Base-by-base conservation (phyloP, 345 rosid genomes). In the Turritis glabra region DNA sequence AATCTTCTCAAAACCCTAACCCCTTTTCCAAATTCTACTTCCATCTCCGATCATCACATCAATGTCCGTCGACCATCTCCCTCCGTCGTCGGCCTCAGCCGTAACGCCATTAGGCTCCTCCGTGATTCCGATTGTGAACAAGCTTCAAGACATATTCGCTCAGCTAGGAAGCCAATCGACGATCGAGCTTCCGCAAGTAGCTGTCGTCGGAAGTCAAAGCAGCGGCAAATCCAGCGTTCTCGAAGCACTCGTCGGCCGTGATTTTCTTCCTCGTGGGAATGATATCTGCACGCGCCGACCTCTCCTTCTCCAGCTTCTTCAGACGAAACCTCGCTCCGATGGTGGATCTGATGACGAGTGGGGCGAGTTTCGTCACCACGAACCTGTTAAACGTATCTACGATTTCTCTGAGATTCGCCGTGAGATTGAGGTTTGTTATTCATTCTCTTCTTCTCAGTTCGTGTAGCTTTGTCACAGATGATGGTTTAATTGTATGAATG, bases 191-290 rank as follows among this genome's bases (percentile, higher is more conserved):
- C 97, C 98, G 58, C 97, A 94, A 80, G 98, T 94, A 72, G 95
- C 96, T 22, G 98, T 91, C 51, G 96, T 94, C 29, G 98, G 98
- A 0, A 91, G 95, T 69, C 97, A 94, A 80, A 91, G 97, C 82
- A 94, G 98, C 52, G 98, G 98, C 14, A 94, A 94, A 81, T 91
- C 97, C 9, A 91, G 97, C 81, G 98, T 94, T 12, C 88, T 94
- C 3, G 98, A 94, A 77, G 84, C 98, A 0, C 95, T 94, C 32
- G 98, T 94, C 21, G 98, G 98, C 40, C 90, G 98, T 13, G 97
- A 94, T 22, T 94, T 94, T 81, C 80, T 94, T 51, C 97, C 98
- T 5, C 96, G 98, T 0, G 97, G 97, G 1, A 79, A 77, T 26
- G 96, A 90, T 5, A 91, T 91, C 74, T 94, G 98, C 75, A 94